Percentiles rank a stretch among this genome's conserved stretches.
phyloP scores from a whole-genome alignment of 768 basidiomycete species.

The Rossbeevera mucosa region DNA sequence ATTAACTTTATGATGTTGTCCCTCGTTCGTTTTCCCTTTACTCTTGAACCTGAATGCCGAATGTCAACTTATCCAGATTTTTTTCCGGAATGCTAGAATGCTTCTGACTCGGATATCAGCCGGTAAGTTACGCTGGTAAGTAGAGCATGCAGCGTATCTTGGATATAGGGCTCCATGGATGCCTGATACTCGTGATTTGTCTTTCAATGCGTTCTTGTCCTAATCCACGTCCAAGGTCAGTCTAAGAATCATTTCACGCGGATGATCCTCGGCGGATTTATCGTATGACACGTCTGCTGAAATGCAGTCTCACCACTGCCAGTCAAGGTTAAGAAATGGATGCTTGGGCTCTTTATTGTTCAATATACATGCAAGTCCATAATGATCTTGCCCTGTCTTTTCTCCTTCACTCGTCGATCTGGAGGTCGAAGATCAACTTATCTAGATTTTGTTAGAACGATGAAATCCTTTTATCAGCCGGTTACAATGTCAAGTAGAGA shows the following conservation, averaged over 20 bases:
- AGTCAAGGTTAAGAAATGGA: not conserved
- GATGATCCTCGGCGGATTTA: too few species aligned
- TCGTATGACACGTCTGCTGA: too few species aligned
- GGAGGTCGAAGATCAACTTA: constrained; percentile 22
- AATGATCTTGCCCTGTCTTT: not conserved
- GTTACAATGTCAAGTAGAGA: not conserved
- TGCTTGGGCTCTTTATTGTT: constrained; percentile 1
- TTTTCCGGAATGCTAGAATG: not conserved
- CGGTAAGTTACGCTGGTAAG: too few species aligned
- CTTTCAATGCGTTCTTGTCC: too few species aligned
- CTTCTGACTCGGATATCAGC: not conserved
- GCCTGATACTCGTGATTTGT: constrained; percentile 11
- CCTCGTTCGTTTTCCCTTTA: constrained; percentile 3
- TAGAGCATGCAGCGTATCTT: constrained; percentile 12
- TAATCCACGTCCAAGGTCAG: too few species aligned
- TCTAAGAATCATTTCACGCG: too few species aligned
- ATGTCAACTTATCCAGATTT: constrained; percentile 18
- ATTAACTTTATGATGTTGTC: not conserved
- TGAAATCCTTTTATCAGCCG: not conserved
- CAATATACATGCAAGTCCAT: constrained; percentile 1
- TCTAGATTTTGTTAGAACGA: constrained; percentile 8
- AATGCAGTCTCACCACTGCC: too few species aligned
- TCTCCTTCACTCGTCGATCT: constrained; percentile 9
- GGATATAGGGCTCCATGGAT: constrained; percentile 1
- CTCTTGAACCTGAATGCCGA: constrained; percentile 18